Base-by-base conservation (phyloP, 2,329 filamentous ascomycete genomes). In the Arthrobotrys entomopaga region DNA sequence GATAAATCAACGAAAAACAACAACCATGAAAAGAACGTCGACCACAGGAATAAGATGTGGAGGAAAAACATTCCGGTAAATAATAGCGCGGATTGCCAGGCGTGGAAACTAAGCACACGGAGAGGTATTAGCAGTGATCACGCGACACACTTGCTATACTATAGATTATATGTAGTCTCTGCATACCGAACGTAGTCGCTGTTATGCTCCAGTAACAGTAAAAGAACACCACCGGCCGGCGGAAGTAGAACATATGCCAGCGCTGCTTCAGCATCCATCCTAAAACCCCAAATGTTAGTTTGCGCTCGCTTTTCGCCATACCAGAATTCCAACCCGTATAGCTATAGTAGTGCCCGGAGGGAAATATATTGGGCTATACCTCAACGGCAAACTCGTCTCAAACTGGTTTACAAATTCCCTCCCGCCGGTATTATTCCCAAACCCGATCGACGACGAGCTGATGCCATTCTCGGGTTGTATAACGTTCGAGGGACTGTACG, bases 161-260 rank as follows among this genome's bases (percentile, higher is more conserved):
- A 8, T 26, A 16, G 46, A 15, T 20, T 10, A 24, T 10, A 81
- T 80, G n/a, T n/a, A n/a, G n/a, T n/a, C n/a, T n/a, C n/a, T n/a
- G n/a, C 87, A 70, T 82, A 94, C 91, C 95, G 87, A 67, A 99
- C 95, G 82, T 97, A 99, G 83, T 99, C 95, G 80, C 93, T 97
- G 84, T 97, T 95, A 80, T 93, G 88, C 85, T 99, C 95, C 76
- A 94, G 81, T 50, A 98, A 87, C 77, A 99, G 82, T 78, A 99
- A 82, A 77, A 97, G 81, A 24, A 97, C 91, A 2, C 91, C 91
- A 1, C 94, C 95, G 0, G 93, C 85, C 0, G 95, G 95, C 76
- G 95, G 95, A 13, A 96, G 83, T 57, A 90, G 84, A 75, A 97
- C 81, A 81, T 99, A 99, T 60, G 95, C 94, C 79, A 97, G 83